phyloP scores from a whole-genome alignment of 208 protist species.

The Wallacemonas rigidus region DNA sequence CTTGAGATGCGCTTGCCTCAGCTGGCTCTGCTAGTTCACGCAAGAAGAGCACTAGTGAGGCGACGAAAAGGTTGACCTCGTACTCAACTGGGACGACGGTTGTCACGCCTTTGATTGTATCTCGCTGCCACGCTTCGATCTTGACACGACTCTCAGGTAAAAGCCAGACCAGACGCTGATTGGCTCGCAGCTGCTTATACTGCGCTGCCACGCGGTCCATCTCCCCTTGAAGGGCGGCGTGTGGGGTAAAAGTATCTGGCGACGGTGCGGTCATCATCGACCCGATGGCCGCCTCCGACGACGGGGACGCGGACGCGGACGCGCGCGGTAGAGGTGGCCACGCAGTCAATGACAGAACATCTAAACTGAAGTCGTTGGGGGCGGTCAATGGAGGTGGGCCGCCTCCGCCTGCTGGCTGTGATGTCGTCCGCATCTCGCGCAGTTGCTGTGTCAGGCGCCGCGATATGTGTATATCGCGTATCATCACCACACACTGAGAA shows the following conservation, averaged over 20 bases:
- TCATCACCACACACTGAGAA: constrained; percentile 77
- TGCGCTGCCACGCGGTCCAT: constrained; percentile 57
- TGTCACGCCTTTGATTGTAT: constrained; percentile 30
- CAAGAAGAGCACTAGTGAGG: constrained; percentile 72
- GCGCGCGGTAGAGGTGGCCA: constrained; percentile 50
- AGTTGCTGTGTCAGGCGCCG: constrained; percentile 71
- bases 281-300: not conserved
- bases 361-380: constrained; percentile 40
- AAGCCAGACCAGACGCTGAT: constrained; percentile 75
- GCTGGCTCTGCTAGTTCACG: constrained; percentile 34
- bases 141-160: constrained; percentile 62
- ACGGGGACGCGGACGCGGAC: not conserved
- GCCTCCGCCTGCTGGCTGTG: too few relatives aligned
- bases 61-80: constrained; percentile 66
- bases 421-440: constrained; percentile 25
- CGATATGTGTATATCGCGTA: constrained; percentile 82
- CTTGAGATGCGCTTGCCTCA: not conserved
- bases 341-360: constrained; percentile 71
- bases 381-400: not conserved
- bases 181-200: constrained; percentile 65
- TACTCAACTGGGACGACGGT: constrained; percentile 39
- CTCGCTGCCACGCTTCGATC: constrained; percentile 58
- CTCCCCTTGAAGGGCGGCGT: constrained; percentile 51
- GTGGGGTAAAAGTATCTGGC: constrained; percentile 27
- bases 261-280: not conserved